A percentile compares a stretch with the other conserved stretches of the same genome.
phyloP scores from a whole-genome alignment of 441 rosid species.

The Erodium texanum region DNA sequence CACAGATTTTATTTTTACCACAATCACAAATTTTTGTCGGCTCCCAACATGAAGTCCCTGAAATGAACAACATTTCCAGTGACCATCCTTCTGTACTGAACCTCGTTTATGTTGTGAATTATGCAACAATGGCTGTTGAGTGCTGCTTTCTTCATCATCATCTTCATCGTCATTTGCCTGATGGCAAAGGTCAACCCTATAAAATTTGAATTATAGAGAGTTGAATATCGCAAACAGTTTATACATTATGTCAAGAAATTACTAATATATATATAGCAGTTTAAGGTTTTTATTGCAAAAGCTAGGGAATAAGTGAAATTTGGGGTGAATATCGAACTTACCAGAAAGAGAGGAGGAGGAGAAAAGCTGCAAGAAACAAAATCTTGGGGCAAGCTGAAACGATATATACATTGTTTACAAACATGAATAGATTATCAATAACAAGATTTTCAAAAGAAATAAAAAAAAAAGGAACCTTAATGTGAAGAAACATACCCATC shows the following conservation, averaged over 20 bases:
- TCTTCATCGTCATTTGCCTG: constrained; percentile 53
- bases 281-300: background rate
- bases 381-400: constrained; percentile 50
- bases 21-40: constrained; percentile 48
- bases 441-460: constrained; percentile 6
- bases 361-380: constrained; percentile 48
- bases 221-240: no score
- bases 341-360: constrained; percentile 56
- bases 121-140: constrained; percentile 36
- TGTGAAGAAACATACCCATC: constrained; percentile 35
- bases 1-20: constrained; percentile 24
- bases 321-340: constrained; percentile 16
- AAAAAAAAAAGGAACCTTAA: background rate
- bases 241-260: no score
- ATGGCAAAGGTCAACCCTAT: constrained; percentile 84
- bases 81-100: constrained; percentile 25
- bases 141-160: constrained; percentile 31
- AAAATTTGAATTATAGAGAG: no score
- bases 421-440: background rate
- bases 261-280: background rate
- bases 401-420: constrained; percentile 14
- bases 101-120: constrained; percentile 31
- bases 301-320: background rate
- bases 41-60: constrained; percentile 40
- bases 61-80: constrained; percentile 39